Evolutionary conservation across 1,139 yeast species (phyloP), one percentile per base, ranked within the genome.

Genomic region (Zygosaccharomyces sapae): DNA sequence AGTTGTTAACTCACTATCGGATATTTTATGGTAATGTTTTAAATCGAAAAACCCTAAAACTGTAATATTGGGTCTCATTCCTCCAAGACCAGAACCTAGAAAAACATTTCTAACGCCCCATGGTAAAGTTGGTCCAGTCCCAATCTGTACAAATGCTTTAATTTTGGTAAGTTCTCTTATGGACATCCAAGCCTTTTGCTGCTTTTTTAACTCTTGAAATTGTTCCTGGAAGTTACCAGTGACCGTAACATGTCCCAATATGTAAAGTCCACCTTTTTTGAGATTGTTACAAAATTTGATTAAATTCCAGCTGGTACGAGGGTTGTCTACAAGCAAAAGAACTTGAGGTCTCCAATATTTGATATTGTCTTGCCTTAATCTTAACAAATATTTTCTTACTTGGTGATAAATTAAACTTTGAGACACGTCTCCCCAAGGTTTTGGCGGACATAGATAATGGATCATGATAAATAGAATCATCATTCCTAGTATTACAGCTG

Each of bases 341-440:
- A 92, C 85, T 65, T 92, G 98, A 0, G 98, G 98, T 55, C 98
- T 75, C 98, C 98, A 92, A 62, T 88, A 90, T 67, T 92, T 92
- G 43, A 92, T 96, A 63, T 92, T 95, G 59, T 92, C 96, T 55
- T 88, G 87, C 51, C 88, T 79, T 40, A 92, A 73, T 45, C 95
- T 73, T 46, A 89, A 70, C 40, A 92, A 71, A 61, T 92, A 92
- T 63, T 92, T 92, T 53, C 98, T 74, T 3, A 92, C 97, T 67
- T 92, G 98, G 62, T 92, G 98, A 66, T 92, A 92, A 45, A 92
- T 90, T 53, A 92, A 74, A 41, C 89, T 79, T 67, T 92, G 97
- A 1, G 97, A 89, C 24, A 92, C 96, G 68, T 92, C 98, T 30
- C 98, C 98, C 87, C 96, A 92, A 33, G 89, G 85, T 64, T 88